Evolutionary conservation across 2,329 filamentous ascomycete species (phyloP), one percentile per base, ranked within the genome.

Genomic region (Exophiala viscosa): DNA sequence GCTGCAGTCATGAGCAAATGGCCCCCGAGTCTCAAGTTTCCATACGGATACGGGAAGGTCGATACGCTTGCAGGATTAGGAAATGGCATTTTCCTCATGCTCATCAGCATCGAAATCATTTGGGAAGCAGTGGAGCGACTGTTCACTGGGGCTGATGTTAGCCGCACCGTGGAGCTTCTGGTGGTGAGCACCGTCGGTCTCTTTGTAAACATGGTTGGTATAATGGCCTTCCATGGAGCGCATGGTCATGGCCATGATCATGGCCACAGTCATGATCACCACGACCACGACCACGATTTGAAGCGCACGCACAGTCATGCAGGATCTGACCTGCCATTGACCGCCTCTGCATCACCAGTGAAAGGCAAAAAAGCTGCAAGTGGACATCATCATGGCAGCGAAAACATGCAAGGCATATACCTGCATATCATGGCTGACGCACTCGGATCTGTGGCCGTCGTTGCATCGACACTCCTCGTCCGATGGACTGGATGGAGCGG

Each of bases 381-480:
- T 20, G 55, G 60, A 8, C 70, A 74, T 52, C 72, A 74, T n/a
- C 87, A 91, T 64, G 87, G 90, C 57, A 96, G 96, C 68, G 93
- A 99, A 64, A 99, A 99, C 67, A 96, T 99, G 91, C 83, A 93
- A 63, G 93, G 93, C 10, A 97, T 99, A 60, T 99, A 95, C 70
- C 76, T 99, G 15, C 93, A 99, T 66, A 88, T 99, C 45, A 78
- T 97, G 23, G 93, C 93, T 5, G 93, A 99, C 67, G 95, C 93
- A 0, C 83, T 97, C 28, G 93, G 93, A 20, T 96, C 91, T 49
- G 87, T 91, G 1, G 93, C 93, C 1, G 93, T 99, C 43, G 96
- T 99, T 57, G 83, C 90, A 32, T 96, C 90, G 6, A 99, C 93
- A 0, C 75, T 89, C 0, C 76, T 97, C 17, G 95, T 95, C 0